Evolutionary conservation across 768 basidiomycete species (phyloP).

Genomic region (Boletus edulis): DNA sequence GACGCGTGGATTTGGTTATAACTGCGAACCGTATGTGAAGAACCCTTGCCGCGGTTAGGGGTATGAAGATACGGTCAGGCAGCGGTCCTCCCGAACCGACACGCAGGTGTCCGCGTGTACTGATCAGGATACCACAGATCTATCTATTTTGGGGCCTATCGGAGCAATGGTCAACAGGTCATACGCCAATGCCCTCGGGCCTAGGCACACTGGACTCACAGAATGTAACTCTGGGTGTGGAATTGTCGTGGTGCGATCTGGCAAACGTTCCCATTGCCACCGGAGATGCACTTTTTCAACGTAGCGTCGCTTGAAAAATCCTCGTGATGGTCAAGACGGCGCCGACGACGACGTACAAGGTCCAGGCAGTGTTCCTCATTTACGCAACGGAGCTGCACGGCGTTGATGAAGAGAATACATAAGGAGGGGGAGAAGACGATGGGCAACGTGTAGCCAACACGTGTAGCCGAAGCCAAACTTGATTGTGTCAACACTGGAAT

Average conservation of each 20-base stretch:
- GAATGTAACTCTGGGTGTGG: background rate
- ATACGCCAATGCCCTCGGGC: conserved; percentile 17
- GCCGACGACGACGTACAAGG: conserved; percentile 2
- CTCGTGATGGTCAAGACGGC: conserved; percentile 3
- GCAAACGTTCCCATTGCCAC: background rate
- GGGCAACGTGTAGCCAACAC: conserved; percentile 35
- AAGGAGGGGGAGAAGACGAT: conserved; percentile 19
- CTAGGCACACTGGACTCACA: conserved; percentile 12
- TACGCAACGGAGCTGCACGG: conserved; percentile 28
- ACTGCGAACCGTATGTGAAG: background rate
- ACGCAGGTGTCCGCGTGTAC: conserved; percentile 23
- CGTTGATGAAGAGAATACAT: conserved; percentile 14
- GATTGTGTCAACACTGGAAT: conserved; percentile 26
- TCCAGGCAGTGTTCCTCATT: conserved; percentile 16
- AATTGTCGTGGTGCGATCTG: background rate
- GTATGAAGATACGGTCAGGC: conserved; percentile 5
- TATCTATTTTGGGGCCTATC: conserved; percentile 1
- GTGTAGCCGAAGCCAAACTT: conserved; percentile 29
- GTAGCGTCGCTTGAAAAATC: conserved; percentile 9
- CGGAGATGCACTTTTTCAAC: background rate
- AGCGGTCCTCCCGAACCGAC: conserved; percentile 1
- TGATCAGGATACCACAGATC: conserved; percentile 12
- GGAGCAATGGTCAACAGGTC: background rate
- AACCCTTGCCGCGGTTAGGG: conserved; percentile 11
- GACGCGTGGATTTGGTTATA: conserved; percentile 9